Base-by-base conservation (phyloP, 2,329 filamentous ascomycete species). In the Trichoderma breve region DNA sequence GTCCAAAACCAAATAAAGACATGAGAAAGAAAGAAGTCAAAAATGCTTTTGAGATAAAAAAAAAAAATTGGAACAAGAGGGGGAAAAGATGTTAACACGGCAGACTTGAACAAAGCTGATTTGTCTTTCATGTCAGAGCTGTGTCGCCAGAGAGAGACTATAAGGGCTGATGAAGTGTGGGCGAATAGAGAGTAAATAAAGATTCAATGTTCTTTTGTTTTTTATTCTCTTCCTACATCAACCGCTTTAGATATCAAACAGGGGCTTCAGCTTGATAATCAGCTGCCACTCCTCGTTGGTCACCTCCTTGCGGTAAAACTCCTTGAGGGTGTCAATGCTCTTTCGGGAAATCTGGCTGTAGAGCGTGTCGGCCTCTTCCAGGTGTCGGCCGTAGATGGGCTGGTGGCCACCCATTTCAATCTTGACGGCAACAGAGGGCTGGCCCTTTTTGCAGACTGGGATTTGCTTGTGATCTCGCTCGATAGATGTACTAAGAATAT, bases 401-500 rank as follows among this genome's bases (percentile, higher is more conserved):
- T 99, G 96, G 81, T 95, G 93, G 72, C 91, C 84, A 69, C 94
- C 95, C 89, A 91, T 91, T 84, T 99, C 97, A 78, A 99, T 97
- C 87, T 99, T 99, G 85, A 99, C 87, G 24, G 96, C 96, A 11
- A 99, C 97, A 1, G 94, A 97, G n/a, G 97, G 96, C 80, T 97
- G 93, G 67, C 95, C 95, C 84, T 94, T 95, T 84, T 99, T 99
- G 86, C 94, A 97, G 72, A 97, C 87, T 11, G 87, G 89, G 76
- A 99, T 91, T 75, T 96, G 90, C 86, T 99, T 99, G 88, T 99
- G 96, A 76, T 99, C 97, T 80, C 97, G 92, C 83, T 99, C 95
- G 79, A 99, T 99, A 2, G 92, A 95, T 71, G 93, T 93, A n/a
- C 95, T 97, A 70, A 51, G n/a, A n/a, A 51, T 21, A 55, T n/a